These are phyloP conservation scores for Naegleria lovaniensis DNA, from an alignment of 208 protist genomes.

Conservation along the genomic window DNA sequence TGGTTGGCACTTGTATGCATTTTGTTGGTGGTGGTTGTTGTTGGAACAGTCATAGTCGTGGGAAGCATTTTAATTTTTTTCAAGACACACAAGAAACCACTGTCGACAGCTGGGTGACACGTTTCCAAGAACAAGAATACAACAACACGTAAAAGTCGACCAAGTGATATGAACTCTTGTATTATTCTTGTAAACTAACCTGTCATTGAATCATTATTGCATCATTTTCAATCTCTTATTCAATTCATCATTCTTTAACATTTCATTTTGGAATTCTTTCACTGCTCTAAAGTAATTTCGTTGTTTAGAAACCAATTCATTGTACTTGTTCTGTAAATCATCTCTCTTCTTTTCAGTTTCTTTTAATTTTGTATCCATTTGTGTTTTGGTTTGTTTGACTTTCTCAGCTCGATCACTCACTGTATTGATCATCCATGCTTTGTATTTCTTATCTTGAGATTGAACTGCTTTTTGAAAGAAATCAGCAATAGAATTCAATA, in stretches of 20 bases:
- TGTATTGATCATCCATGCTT: neutral
- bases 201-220: too few relatives aligned
- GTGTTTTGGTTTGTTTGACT: neutral
- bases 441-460: neutral
- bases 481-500: conserved; percentile 47
- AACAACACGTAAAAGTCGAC: too few relatives aligned
- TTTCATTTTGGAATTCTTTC: conserved; percentile 44
- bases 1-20: too few relatives aligned
- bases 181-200: too few relatives aligned
- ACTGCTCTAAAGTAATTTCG: conserved; percentile 39
- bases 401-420: neutral
- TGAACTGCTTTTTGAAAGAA: conserved; percentile 30
- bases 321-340: conserved; percentile 33
- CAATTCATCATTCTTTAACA: conserved; percentile 39
- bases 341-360: neutral
- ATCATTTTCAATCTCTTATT: neutral
- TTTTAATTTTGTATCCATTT: neutral
- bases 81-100: too few relatives aligned
- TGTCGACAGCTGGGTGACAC: too few relatives aligned
- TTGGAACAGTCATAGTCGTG: too few relatives aligned
- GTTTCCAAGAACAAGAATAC: too few relatives aligned
- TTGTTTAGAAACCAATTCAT: conserved; percentile 39
- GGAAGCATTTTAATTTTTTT: too few relatives aligned
- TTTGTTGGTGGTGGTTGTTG: too few relatives aligned
- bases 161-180: too few relatives aligned